A percentile compares a stretch with the other conserved stretches of the same genome.
These are phyloP conservation scores for Mitragyna speciosa DNA, from an alignment of 257 asterid genomes.

Conservation along the genomic window DNA sequence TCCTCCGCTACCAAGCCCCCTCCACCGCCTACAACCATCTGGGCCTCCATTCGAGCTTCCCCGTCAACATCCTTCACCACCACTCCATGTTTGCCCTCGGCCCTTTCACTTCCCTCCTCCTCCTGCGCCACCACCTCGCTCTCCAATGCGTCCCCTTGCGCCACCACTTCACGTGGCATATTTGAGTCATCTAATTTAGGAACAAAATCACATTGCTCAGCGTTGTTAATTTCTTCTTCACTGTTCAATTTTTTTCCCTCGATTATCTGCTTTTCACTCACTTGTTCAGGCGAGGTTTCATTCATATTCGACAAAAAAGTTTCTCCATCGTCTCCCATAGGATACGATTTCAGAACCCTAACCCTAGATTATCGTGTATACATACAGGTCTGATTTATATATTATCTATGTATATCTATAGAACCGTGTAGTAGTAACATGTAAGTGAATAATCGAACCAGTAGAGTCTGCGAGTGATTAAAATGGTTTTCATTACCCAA, in stretches of 20 bases:
- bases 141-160: background rate
- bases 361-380: slow-evolving; percentile 41
- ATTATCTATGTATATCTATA: background rate
- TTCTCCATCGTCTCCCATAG: slow-evolving; percentile 46
- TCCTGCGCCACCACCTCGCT: slow-evolving; percentile 3
- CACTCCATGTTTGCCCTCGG: slow-evolving; percentile 11
- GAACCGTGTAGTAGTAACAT: background rate
- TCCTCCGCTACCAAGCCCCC: slow-evolving; percentile 14
- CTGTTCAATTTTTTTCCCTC: slow-evolving; percentile 31
- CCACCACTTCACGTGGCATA: slow-evolving; percentile 16
- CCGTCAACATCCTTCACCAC: slow-evolving; percentile 20
- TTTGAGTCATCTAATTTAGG: slow-evolving; percentile 24
- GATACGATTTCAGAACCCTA: slow-evolving; percentile 46
- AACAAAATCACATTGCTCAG: slow-evolving; percentile 38
- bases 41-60: slow-evolving; percentile 18
- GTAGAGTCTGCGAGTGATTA: background rate
- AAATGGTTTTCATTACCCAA: background rate
- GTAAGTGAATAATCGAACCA: background rate
- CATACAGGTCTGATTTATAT: background rate
- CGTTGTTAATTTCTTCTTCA: slow-evolving; percentile 21
- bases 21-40: slow-evolving; percentile 8
- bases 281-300: slow-evolving; percentile 22
- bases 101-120: slow-evolving; percentile 20
- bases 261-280: slow-evolving; percentile 20
- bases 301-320: slow-evolving; percentile 23